Percentiles rank a stretch among this genome's conserved stretches.
Evolutionary conservation across 2,329 filamentous ascomycete species (phyloP).

Genomic region (Colletotrichum destructivum): DNA sequence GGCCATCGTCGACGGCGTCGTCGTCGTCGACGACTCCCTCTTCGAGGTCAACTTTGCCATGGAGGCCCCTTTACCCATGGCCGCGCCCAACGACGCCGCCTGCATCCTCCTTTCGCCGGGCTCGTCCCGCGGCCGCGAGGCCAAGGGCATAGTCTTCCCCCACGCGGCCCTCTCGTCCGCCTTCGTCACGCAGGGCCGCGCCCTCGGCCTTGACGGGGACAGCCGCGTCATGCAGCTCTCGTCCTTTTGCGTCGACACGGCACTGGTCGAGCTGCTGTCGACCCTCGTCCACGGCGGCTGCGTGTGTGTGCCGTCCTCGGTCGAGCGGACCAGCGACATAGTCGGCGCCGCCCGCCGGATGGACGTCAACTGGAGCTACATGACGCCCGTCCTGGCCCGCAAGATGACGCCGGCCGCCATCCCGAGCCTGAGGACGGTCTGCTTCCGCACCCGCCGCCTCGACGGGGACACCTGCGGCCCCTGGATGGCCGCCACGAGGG

Average conservation of each 20-base stretch:
- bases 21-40: constrained; percentile 59
- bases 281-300: constrained; percentile 71
- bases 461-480: constrained; percentile 64
- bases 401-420: constrained; percentile 56
- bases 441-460: constrained; percentile 65
- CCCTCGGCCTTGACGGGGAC: constrained; percentile 62
- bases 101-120: constrained; percentile 75
- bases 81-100: constrained; percentile 64
- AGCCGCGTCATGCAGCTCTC: constrained; percentile 72
- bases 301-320: constrained; percentile 69
- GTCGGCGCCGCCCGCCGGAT: constrained; percentile 64
- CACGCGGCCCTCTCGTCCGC: constrained; percentile 72
- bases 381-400: constrained; percentile 72
- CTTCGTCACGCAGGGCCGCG: constrained; percentile 65
- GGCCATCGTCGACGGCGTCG: constrained; percentile 57
- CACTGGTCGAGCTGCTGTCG: constrained; percentile 66
- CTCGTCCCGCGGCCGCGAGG: constrained; percentile 63
- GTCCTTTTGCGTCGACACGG: constrained; percentile 68
- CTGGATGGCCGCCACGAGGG: constrained; percentile 62
- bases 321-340: constrained; percentile 66
- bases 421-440: constrained; percentile 57
- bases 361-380: constrained; percentile 66
- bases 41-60: constrained; percentile 47
- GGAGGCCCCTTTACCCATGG: constrained; percentile 51
- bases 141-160: constrained; percentile 74